Evolutionary conservation across 176 grass and related monocot genomes (phyloP), one percentile per base, ranked within the genome.

Genomic region (Poa pratensis): DNA sequence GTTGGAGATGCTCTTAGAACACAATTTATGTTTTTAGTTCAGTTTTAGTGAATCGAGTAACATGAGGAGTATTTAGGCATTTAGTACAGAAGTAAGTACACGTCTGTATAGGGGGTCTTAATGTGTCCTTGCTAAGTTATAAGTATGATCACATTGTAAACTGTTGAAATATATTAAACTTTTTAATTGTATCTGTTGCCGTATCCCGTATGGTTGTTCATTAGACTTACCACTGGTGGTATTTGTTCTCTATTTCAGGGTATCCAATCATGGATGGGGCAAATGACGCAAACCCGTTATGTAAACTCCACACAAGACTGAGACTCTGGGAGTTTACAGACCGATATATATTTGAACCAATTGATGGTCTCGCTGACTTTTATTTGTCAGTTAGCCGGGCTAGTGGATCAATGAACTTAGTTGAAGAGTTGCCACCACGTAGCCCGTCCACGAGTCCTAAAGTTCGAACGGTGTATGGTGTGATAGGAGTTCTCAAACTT

Each of bases 401-500:
- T 62, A 89, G 89, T 88, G 96, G 96, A 88, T 92, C 96, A 28
- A 91, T 94, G 88, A 87, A 86, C 68, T 82, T 87, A 83, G 85
- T 94, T 84, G 86, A 87, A 82, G 88, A 91, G 49, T 80, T 96
- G 90, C 96, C 88, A 16, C 61, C 88, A 60, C 84, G 80, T 73
- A 83, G 85, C 32, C 13, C 83, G 13, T 78, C 61, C 60, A 64
- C 86, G 27, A 94, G 83, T 61, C 86, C 84, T 28, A 99, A 91
- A 82, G 80, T 90, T 81, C 85, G 22, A 62, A 94, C 60, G 63
- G 84, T 94, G 42, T 99, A 80, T 88, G 96, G 96, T 73, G 77
- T 99, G 78, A 78, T 99, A 78, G 96, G 96, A 82, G 84, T 94
- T 65, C 90, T 99, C 84, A 99, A 93, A 85, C 96, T 96, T 87